Evolutionary conservation across 2,329 filamentous ascomycete genomes (phyloP).

Genomic region (Fonsecaea pugnacius): DNA sequence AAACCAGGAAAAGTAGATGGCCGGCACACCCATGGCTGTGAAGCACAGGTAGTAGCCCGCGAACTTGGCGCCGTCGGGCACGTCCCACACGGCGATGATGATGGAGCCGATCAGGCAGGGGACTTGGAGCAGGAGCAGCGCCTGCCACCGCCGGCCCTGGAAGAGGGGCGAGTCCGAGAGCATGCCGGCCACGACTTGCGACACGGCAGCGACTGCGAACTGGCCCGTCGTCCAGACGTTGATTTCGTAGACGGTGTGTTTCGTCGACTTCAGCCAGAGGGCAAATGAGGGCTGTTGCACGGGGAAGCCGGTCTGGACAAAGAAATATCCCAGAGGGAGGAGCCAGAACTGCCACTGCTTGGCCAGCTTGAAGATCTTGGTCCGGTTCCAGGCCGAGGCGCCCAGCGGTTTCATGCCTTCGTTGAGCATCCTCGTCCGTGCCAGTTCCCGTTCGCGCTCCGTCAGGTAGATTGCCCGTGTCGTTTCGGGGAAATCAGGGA

Average conservation of each 20-base stretch:
- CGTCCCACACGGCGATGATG: conserved; percentile 40
- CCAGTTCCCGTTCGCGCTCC: conserved; percentile 35
- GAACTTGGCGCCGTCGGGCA: conserved; percentile 35
- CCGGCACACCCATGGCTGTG: conserved; percentile 20
- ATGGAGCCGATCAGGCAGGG: conserved; percentile 42
- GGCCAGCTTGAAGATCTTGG: conserved; percentile 47
- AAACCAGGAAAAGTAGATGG: conserved; percentile 29
- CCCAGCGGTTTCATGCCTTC: conserved; percentile 48
- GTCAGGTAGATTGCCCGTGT: conserved; percentile 49
- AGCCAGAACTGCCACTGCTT: conserved; percentile 52
- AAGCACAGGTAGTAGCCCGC: conserved; percentile 24
- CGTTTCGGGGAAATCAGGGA: conserved; percentile 42
- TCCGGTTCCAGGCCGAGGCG: conserved; percentile 43
- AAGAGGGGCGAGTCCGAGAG: conserved; percentile 29
- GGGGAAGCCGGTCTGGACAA: conserved; percentile 48
- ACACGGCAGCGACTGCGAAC: conserved; percentile 50
- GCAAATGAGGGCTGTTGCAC: conserved; percentile 49
- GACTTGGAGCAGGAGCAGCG: conserved; percentile 41
- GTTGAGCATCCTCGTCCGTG: conserved; percentile 36
- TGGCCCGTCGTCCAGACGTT: conserved; percentile 54
- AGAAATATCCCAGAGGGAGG: conserved; percentile 48
- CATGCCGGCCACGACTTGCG: conserved; percentile 30
- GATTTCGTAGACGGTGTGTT: conserved; percentile 48
- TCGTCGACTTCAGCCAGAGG: conserved; percentile 47
- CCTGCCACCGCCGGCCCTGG: conserved; percentile 22